Base-by-base conservation (phyloP, 768 basidiomycete species). In the Jaapia argillacea region DNA sequence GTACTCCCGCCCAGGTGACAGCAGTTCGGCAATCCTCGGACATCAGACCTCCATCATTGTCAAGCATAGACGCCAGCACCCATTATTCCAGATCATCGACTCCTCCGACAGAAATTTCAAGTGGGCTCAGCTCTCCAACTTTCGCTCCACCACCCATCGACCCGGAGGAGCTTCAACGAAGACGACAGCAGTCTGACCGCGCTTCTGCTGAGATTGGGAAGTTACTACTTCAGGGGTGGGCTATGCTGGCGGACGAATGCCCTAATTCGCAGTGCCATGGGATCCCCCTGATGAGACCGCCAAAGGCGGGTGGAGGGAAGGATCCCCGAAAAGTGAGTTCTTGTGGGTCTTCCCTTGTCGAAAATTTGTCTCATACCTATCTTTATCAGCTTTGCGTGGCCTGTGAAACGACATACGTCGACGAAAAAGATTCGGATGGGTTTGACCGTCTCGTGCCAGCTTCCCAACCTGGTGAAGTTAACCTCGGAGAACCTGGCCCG, bases 181-280 rank as follows among this genome's bases (percentile, higher is more conserved):
- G 89, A 24, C 76, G 89, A 42, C 77, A 80, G 46, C 88, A 91
- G 58, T 87, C 85, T 2, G 88, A 92, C 57, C 64, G 60, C 31
- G 89, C 90, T 13, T 86, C 87, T 2, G 62, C 78, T 41, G 83
- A 84, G 54, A 85, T 92, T 24, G 90, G 85, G 36, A 80, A 75
- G 48, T 73, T 78, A 21, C 66, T 92, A 46, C 62, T 92, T 37
- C 79, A 77, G 53, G 89, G 85, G 31, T 92, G 86, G 85, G 78
- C 89, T 0, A 86, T 92, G 84, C 68, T 92, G n/a, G 85, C 72
- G 20, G 86, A 91, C 27, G 86, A 89, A 62, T 92, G 90, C 54
- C 75, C 77, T 0, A 82, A 75, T 51, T 50, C 56, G 3, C 57
- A 62, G 20, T 92, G 90, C 55, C 81, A 77, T 59, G 87, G 87